A percentile compares a stretch with the other conserved stretches of the same genome.
Evolutionary conservation across 257 asterid species (phyloP).

Genomic region (Nicotiana attenuata): DNA sequence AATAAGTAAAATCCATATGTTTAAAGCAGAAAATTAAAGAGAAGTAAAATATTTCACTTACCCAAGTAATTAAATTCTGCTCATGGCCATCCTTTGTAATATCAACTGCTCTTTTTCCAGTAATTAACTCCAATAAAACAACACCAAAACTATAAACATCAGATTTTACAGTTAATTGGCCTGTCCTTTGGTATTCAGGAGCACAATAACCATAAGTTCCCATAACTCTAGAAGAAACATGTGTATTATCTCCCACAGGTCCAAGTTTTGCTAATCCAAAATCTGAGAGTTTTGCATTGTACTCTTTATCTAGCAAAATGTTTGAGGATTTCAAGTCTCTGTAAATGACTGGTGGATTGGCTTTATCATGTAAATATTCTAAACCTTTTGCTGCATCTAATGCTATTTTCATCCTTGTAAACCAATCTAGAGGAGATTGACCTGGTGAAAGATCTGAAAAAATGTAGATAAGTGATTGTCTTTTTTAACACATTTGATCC

Average conservation of each 20-base stretch:
- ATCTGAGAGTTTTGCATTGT: conserved; percentile 74
- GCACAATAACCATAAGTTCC: conserved; percentile 92
- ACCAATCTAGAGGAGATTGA: conserved; percentile 58
- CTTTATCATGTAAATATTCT: conserved; percentile 75
- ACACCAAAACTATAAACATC: conserved; percentile 85
- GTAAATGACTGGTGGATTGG: conserved; percentile 83
- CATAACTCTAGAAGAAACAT: conserved; percentile 85
- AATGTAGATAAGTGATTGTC: neutral
- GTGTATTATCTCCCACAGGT: conserved; percentile 69
- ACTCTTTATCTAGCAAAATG: conserved; percentile 63
- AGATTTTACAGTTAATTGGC: conserved; percentile 69
- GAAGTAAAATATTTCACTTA: conserved; percentile 16
- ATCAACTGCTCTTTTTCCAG: conserved; percentile 71
- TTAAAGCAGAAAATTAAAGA: neutral
- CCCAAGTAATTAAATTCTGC: conserved; percentile 69
- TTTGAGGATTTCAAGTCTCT: conserved; percentile 84
- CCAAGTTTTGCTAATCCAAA: conserved; percentile 91
- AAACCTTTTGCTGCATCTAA: conserved; percentile 74
- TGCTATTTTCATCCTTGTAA: conserved; percentile 77
- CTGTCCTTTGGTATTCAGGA: conserved; percentile 80
- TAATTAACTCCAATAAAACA: conserved; percentile 69
- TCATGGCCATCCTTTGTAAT: conserved; percentile 28
- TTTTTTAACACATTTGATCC: too few species aligned
- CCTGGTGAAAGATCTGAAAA: conserved; percentile 41
- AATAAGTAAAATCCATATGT: too few species aligned